Evolutionary conservation across 2,329 filamentous ascomycete genomes (phyloP), one percentile per base, ranked within the genome.

Genomic region (Nakataea oryzae): DNA sequence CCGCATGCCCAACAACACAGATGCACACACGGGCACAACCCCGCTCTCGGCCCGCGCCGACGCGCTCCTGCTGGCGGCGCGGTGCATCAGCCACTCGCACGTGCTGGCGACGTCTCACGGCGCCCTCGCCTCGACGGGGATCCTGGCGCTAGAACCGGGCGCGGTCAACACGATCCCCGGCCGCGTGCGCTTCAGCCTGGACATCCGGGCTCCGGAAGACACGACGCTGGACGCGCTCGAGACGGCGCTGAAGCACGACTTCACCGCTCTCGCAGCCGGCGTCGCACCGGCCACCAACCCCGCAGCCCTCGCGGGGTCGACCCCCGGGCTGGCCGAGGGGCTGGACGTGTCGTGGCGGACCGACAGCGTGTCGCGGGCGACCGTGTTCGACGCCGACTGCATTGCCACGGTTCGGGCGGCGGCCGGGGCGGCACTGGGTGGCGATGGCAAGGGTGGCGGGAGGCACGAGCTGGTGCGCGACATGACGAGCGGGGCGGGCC

Each of bases 21-120:
- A 91, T 66, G 84, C 84, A 6, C 89, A 93, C 69, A 91, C 89
- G 0, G 89, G 89, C 1, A 91, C 89, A 0, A 93, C 89, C 0
- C 85, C 86, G 0, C 70, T 76, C 8, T 66, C 67, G 0, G 70
- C 70, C 0, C 65, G 73, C 29, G 69, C 67, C 24, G 73, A 74
- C 55, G 64, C 73, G 8, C 59, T 75, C 26, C 67, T 74, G 63
- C 21, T 65, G 64, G 29, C 88, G 85, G 0, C 84, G 0, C 84
- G 84, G 62, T 81, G 91, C 76, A 90, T 92, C 64, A 72, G 87
- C 0, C 81, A 85, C 62, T 84, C 83, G 1, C 83, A 89, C 69
- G 80, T 81, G 59, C 78, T 87, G 2, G 89, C 89, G 0, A 79
- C 80, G 2, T 76, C 79, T 26, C 76, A 85, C 64, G 76, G 77